These are phyloP conservation scores for Millerago galiae DNA, from an alignment of 805 yeast species.

Conservation along the genomic window DNA sequence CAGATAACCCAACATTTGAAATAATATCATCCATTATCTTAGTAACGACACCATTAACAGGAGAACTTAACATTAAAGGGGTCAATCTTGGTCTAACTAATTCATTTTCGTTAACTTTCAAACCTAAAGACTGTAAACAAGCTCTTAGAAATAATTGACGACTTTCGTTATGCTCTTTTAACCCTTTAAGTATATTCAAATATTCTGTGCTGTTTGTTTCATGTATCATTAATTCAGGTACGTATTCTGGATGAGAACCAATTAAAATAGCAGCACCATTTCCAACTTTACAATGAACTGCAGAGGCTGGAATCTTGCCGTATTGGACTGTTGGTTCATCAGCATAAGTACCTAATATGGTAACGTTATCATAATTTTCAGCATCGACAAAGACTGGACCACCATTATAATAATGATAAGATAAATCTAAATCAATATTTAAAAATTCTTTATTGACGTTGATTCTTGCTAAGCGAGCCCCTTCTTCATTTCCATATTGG, in stretches of 20 bases:
- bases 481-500: conserved; percentile 66
- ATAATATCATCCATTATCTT: conserved; percentile 29
- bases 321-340: conserved; percentile 48
- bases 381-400: conserved; percentile 86
- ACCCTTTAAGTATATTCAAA: conserved; percentile 29
- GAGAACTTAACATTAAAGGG: conserved; percentile 53
- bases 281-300: conserved; percentile 60
- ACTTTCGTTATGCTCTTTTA: conserved; percentile 37
- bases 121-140: conserved; percentile 53
- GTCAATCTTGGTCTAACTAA: conserved; percentile 57
- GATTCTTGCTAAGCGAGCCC: conserved; percentile 58
- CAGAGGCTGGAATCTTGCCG: conserved; percentile 53
- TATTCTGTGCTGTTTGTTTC: conserved; percentile 25
- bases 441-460: conserved; percentile 30
- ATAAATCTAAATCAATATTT: conserved; percentile 23
- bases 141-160: conserved; percentile 53
- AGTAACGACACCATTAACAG: conserved; percentile 24
- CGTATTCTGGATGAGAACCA: conserved; percentile 90
- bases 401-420: conserved; percentile 67
- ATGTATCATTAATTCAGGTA: conserved; percentile 44
- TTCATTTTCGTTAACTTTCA: conserved; percentile 55
- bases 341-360: conserved; percentile 64
- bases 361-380: conserved; percentile 48
- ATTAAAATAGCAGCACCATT: conserved; percentile 69
- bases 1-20: conserved; percentile 29